Percentiles rank a stretch among this genome's conserved stretches.
Evolutionary conservation across 2,329 filamentous ascomycete genomes (phyloP).

Genomic region (Ascochyta pisi): DNA sequence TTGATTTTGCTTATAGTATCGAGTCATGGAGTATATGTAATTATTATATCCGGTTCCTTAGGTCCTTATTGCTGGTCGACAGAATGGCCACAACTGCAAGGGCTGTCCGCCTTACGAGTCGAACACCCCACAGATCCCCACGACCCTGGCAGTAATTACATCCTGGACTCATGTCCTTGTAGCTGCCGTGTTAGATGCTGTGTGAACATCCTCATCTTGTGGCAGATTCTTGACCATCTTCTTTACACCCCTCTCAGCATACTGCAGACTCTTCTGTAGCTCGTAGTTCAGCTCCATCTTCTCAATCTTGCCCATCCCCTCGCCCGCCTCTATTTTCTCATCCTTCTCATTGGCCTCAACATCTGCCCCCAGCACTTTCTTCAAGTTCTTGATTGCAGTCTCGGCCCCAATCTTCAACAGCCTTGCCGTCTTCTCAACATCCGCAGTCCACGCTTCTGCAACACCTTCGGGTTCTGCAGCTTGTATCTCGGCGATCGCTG

Average conservation of each 20-base stretch:
- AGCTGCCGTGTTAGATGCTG: not conserved
- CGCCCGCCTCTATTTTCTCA: conserved; percentile 7
- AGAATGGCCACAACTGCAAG: not conserved
- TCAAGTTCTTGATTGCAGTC: conserved; percentile 37
- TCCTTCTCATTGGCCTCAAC: conserved; percentile 5
- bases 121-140: too few relatives aligned
- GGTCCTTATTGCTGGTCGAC: not conserved
- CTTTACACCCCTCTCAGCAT: conserved; percentile 42
- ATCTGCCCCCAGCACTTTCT: conserved; percentile 34
- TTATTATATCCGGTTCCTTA: not conserved
- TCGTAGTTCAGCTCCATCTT: conserved; percentile 28
- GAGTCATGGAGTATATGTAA: conserved; percentile 2
- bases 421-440: conserved; percentile 31
- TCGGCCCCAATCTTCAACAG: conserved; percentile 36
- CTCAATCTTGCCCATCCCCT: conserved; percentile 9
- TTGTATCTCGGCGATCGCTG: conserved; percentile 23
- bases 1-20: not conserved
- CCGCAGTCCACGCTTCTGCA: conserved; percentile 32
- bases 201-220: not conserved
- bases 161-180: not conserved
- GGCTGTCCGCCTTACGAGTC: too few relatives aligned
- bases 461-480: conserved; percentile 24
- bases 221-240: conserved; percentile 42
- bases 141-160: not conserved
- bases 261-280: conserved; percentile 31